Percentiles rank a stretch among this genome's conserved stretches.
Evolutionary conservation across 768 basidiomycete genomes (phyloP).

Genomic region (Boletus vermiculosoides): DNA sequence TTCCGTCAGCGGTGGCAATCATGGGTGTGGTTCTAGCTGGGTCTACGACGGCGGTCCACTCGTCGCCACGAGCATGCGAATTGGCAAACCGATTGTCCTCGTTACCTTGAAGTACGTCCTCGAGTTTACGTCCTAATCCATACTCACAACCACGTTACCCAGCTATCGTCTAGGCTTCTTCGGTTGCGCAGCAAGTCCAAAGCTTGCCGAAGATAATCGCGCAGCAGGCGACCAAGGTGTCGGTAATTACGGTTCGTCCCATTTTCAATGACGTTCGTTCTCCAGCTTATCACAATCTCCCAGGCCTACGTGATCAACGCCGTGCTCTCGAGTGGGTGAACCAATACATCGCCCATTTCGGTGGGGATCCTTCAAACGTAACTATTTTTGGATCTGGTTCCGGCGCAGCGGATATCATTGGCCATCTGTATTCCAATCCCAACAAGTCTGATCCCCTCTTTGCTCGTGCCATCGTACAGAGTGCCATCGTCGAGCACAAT

Average conservation of each 20-base stretch:
- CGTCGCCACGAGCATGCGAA: conserved; percentile 62
- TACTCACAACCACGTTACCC: conserved; percentile 9
- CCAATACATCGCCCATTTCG: conserved; percentile 58
- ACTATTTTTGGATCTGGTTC: conserved; percentile 43
- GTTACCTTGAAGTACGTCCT: conserved; percentile 71
- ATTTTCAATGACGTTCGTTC: not conserved
- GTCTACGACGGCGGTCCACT: conserved; percentile 71
- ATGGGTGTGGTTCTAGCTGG: conserved; percentile 76
- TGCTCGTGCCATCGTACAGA: conserved; percentile 75
- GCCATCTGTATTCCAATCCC: conserved; percentile 59
- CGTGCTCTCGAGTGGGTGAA: conserved; percentile 64
- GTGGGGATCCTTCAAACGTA: conserved; percentile 57
- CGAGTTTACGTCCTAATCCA: conserved; percentile 18
- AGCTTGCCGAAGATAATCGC: conserved; percentile 66
- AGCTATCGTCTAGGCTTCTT: conserved; percentile 79
- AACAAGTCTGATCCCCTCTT: conserved; percentile 65
- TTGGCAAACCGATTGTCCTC: conserved; percentile 65
- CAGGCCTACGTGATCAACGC: conserved; percentile 65
- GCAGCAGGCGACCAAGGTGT: conserved; percentile 64
- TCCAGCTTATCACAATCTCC: not conserved
- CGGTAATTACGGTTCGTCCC: conserved; percentile 68
- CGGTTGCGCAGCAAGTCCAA: conserved; percentile 69
- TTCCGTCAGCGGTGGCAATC: conserved; percentile 59
- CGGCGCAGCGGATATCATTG: conserved; percentile 55
- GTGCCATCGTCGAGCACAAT: conserved; percentile 59